These are phyloP conservation scores for Annulohypoxylon bovei DNA, from an alignment of 495 filamentous ascomycete genomes.

Conservation along the genomic window DNA sequence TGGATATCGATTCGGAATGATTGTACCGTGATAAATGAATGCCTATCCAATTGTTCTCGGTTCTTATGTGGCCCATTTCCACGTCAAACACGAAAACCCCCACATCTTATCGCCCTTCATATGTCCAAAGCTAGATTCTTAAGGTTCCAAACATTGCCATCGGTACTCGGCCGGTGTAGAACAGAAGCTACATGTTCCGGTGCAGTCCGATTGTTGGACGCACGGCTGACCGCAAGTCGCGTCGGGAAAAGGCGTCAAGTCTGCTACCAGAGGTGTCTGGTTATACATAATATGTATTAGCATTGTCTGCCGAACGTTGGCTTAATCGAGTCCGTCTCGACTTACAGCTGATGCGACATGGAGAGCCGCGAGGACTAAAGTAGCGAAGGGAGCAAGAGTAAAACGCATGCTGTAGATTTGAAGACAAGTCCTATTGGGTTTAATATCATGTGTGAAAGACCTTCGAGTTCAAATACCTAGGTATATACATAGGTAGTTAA, in stretches of 20 bases:
- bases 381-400: neutral
- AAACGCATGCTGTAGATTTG: too few species aligned
- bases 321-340: neutral
- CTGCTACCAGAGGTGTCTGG: neutral
- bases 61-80: too few species aligned
- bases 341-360: neutral
- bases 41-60: too few species aligned
- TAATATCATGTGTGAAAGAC: too few species aligned
- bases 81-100: too few species aligned
- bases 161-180: constrained; percentile 20
- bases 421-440: too few species aligned
- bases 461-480: too few species aligned
- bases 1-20: too few species aligned
- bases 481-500: neutral
- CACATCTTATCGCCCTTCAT: neutral
- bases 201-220: constrained; percentile 14
- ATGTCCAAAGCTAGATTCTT: neutral
- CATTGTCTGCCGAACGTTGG: neutral
- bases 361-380: neutral
- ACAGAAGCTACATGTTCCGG: constrained; percentile 20
- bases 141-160: constrained; percentile 9
- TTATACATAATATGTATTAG: neutral
- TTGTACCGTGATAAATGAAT: too few species aligned
- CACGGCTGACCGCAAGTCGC: neutral
- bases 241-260: neutral